Conservation (phyloP, 768 basidiomycete species). For the Naganishia antarctica region DNA sequence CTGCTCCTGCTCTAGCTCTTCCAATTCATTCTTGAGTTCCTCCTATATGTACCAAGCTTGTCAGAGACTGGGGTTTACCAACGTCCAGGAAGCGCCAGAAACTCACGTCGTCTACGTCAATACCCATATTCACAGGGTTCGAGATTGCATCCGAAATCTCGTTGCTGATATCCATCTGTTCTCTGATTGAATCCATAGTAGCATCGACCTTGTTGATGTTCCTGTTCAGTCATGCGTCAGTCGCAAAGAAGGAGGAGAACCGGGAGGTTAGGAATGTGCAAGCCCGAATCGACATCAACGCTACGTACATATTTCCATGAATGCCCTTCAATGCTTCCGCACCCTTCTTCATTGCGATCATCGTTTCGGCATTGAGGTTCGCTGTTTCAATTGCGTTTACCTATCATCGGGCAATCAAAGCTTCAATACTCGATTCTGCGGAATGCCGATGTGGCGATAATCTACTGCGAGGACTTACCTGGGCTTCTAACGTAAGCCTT, state of each 20-base stretch:
- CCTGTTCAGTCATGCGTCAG: slow-evolving; percentile 56
- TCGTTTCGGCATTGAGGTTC: slow-evolving; percentile 94
- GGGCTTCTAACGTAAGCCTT: slow-evolving; percentile 81
- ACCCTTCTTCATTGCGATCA: slow-evolving; percentile 95
- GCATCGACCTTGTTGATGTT: slow-evolving; percentile 81
- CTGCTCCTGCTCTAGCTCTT: slow-evolving; percentile 79
- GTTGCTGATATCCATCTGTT: slow-evolving; percentile 84
- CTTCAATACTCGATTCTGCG: no score
- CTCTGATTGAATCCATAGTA: slow-evolving; percentile 78
- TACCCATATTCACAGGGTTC: slow-evolving; percentile 59
- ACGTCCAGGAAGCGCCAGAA: slow-evolving; percentile 20
- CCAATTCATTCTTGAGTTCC: slow-evolving; percentile 71
- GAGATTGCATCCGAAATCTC: slow-evolving; percentile 89
- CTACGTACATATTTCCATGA: slow-evolving; percentile 77
- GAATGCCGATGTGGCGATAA: no score
- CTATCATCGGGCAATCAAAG: no score
- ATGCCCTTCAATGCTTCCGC: slow-evolving; percentile 82
- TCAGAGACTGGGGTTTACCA: neutral
- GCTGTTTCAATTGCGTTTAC: slow-evolving; percentile 95
- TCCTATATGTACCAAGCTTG: slow-evolving; percentile 55
- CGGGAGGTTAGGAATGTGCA: neutral
- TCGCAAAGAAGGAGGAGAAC: no score
- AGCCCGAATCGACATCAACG: neutral
- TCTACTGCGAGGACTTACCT: no score
- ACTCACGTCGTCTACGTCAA: slow-evolving; percentile 69